Conservation (phyloP, 495 filamentous ascomycete species). For the Stereocaulon alpinum region DNA sequence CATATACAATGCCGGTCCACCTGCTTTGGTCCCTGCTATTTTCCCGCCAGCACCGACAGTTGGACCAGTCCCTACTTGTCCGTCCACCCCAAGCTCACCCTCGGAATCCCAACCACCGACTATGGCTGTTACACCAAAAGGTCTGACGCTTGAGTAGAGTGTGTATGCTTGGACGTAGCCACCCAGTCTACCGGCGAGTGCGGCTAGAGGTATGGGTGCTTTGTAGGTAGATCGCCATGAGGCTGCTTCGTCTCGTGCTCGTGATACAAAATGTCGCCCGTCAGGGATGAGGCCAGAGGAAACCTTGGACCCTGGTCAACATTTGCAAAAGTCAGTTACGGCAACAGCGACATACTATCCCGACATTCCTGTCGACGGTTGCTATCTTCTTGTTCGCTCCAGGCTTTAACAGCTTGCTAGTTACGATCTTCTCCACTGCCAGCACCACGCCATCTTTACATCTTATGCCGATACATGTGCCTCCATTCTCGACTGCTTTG, state of each 20-base stretch:
- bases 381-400: constrained; percentile 94
- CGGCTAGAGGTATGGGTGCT: constrained; percentile 73
- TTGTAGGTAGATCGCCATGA: constrained; percentile 85
- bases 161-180: constrained; percentile 96
- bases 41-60: constrained; percentile 70
- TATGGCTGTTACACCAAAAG: constrained; percentile 93
- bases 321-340: no score
- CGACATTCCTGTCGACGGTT: constrained; percentile 86
- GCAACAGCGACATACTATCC: constrained; percentile 51
- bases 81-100: constrained; percentile 68
- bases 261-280: constrained; percentile 86
- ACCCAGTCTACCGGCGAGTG: constrained; percentile 83
- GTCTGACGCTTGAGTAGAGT: constrained; percentile 88
- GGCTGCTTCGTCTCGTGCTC: constrained; percentile 86
- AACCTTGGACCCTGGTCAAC: constrained; percentile 45
- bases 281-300: constrained; percentile 90
- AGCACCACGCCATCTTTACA: constrained; percentile 96
- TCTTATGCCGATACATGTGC: constrained; percentile 89
- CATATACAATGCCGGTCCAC: constrained; percentile 93
- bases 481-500: constrained; percentile 97
- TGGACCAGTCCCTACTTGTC: constrained; percentile 74
- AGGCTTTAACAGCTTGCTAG: constrained; percentile 86
- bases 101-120: constrained; percentile 88
- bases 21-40: constrained; percentile 59
- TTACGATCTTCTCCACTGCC: constrained; percentile 91